Base-by-base conservation (phyloP, 805 yeast genomes). In the Diddensiella caesifluorescens region DNA sequence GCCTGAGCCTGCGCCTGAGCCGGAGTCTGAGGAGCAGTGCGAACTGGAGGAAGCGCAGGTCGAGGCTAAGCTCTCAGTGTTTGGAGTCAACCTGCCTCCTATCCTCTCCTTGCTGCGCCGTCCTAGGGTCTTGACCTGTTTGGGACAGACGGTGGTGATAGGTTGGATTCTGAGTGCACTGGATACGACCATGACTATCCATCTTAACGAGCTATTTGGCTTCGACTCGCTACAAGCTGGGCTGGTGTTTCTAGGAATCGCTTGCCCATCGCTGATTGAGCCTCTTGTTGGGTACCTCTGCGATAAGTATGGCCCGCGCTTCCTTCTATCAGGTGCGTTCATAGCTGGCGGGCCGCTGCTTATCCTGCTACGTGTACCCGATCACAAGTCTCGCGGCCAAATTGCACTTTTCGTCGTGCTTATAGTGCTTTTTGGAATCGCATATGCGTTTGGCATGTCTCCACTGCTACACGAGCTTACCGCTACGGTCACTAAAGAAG, bases 101-200 rank as follows among this genome's bases (percentile, higher is more conserved):
- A 36, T 47, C 15, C n/a, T 44, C 26, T n/a, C 21, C 7, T 37
- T 49, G 12, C 15, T 29, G 22, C 12, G 34, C 5, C 36, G 37
- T 15, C 29, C 43, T 48, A n/a, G 62, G 2, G 40, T 61, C 22
- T 19, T 51, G 20, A 52, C 43, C 36, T 35, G 44, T 6, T 38
- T 59, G 19, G 38, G 55, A 19, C 52, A 53, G 31, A 40, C 61
- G 4, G 22, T 59, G n/a, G 48, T 55, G 7, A 35, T 56, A 15
- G 61, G 56, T 4, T 59, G 62, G 63, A 39, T 60, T 25, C 38
- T 60, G 34, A 40, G 59, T 36, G 55, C 59, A 4, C 27, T 62
- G n/a, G 67, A 62, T 38, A 48, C 67, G 3, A 59, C 61, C 1
- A 39, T 62, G 10, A 55, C 66, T 5, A 41, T 60, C 12, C 63